A percentile compares a stretch with the other conserved stretches of the same genome.
phyloP scores from a whole-genome alignment of 768 basidiomycete genomes.

The Leucogyrophana mollusca region DNA sequence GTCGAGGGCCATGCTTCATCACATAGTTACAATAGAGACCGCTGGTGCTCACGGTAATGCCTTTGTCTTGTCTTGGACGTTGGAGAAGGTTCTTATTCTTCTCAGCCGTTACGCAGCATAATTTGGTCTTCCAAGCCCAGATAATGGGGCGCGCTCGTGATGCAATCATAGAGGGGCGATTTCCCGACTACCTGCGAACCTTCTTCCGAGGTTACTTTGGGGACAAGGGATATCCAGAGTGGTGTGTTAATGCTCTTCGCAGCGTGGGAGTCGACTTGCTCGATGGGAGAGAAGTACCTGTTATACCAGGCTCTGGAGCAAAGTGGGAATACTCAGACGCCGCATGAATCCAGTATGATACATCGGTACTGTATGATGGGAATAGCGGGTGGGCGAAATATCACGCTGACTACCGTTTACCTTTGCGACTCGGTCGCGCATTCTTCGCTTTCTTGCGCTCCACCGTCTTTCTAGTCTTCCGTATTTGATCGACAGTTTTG shows the following conservation, averaged over 20 bases:
- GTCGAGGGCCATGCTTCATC: slow-evolving; percentile 74
- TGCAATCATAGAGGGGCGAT: slow-evolving; percentile 74
- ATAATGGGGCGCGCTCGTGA: slow-evolving; percentile 84
- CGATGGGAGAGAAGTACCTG: slow-evolving; percentile 46
- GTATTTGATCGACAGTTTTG: slow-evolving; percentile 84
- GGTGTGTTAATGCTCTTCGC: slow-evolving; percentile 83
- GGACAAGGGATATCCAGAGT: slow-evolving; percentile 76
- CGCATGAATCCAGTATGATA: slow-evolving; percentile 13
- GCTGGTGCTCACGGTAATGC: slow-evolving; percentile 76
- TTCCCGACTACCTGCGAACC: slow-evolving; percentile 70
- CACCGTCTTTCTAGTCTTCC: slow-evolving; percentile 63
- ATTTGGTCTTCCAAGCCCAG: slow-evolving; percentile 82
- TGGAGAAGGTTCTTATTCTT: slow-evolving; percentile 1
- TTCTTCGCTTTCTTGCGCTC: slow-evolving; percentile 78
- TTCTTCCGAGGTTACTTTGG: slow-evolving; percentile 84
- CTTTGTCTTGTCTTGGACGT: slow-evolving; percentile 13
- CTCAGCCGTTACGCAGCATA: slow-evolving; percentile 78
- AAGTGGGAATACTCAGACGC: slow-evolving; percentile 79
- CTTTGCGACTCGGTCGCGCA: slow-evolving; percentile 58
- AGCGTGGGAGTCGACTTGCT: slow-evolving; percentile 84
- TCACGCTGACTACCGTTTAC: slow-evolving; percentile 19
- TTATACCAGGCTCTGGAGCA: slow-evolving; percentile 61
- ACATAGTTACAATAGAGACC: slow-evolving; percentile 77
- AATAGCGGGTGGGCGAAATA: slow-evolving; percentile 7
- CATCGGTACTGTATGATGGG: slow-evolving; percentile 3